Percentiles rank a stretch among this genome's conserved stretches.
Evolutionary conservation across 768 basidiomycete species (phyloP).

Genomic region (Cantharellus cinnabarinus): DNA sequence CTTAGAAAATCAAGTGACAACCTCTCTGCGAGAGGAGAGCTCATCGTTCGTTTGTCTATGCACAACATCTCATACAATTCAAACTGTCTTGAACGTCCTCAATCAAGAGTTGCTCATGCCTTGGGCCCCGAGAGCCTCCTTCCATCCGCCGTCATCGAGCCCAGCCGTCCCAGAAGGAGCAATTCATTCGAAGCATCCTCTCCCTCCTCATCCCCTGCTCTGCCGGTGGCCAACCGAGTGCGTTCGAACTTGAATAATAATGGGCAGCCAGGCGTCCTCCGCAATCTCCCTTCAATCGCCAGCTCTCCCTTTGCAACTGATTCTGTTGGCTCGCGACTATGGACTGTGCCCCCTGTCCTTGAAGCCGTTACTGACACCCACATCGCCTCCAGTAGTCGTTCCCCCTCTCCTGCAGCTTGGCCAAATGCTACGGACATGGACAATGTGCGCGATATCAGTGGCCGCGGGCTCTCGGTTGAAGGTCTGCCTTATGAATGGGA

Average conservation of each 20-base stretch:
- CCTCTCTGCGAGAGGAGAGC: conserved; percentile 89
- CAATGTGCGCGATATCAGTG: conserved; percentile 71
- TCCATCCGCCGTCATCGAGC: conserved; percentile 12
- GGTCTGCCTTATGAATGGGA: conserved; percentile 42
- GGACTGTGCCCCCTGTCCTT: conserved; percentile 35
- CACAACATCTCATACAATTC: conserved; percentile 68
- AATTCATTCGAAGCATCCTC: conserved; percentile 8
- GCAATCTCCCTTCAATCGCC: background rate
- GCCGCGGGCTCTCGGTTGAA: conserved; percentile 85
- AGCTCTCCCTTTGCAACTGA: background rate
- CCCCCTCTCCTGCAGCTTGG: background rate
- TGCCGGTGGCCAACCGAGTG: background rate
- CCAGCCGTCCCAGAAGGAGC: conserved; percentile 15
- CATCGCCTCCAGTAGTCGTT: no score
- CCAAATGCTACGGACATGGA: background rate
- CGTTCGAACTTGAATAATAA: background rate
- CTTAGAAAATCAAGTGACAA: conserved; percentile 99
- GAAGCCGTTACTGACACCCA: background rate
- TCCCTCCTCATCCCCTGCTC: background rate
- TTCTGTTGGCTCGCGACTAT: conserved; percentile 29
- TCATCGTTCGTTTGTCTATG: conserved; percentile 90
- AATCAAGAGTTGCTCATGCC: conserved; percentile 28
- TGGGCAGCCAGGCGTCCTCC: background rate
- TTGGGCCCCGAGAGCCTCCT: conserved; percentile 9
- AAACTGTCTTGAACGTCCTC: conserved; percentile 55